Evolutionary conservation across 2,329 filamentous ascomycete species (phyloP).

Genomic region (Fusarium transvaalense): DNA sequence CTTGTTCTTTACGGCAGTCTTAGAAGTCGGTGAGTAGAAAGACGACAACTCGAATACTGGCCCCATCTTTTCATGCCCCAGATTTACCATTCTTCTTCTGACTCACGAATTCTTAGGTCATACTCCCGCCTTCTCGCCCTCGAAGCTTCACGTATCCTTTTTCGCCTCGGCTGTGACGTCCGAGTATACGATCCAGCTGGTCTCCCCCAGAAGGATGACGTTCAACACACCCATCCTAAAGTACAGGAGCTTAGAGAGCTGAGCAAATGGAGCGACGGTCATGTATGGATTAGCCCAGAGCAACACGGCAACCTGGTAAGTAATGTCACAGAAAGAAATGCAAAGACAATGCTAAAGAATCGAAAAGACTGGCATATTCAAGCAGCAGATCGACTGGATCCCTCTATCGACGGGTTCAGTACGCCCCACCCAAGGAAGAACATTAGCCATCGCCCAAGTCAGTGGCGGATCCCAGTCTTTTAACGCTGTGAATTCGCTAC

Average conservation of each 20-base stretch:
- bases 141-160: background rate
- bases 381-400: conserved; percentile 14
- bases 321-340: fast-evolving
- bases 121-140: background rate
- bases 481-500: fast-evolving
- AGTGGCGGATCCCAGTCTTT: background rate
- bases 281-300: background rate
- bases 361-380: conserved; percentile 1
- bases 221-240: background rate
- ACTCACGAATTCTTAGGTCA: background rate
- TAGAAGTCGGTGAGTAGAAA: background rate
- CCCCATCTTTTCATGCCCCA: background rate
- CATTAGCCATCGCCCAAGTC: background rate
- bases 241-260: background rate
- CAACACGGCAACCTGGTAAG: conserved; percentile 4
- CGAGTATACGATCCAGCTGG: background rate
- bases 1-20: conserved; percentile 10
- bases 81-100: too few species aligned
- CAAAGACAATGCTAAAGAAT: fast-evolving
- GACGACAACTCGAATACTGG: too few species aligned
- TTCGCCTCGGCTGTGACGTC: background rate
- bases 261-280: background rate
- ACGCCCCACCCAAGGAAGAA: background rate
- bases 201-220: conserved; percentile 2
- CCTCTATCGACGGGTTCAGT: conserved; percentile 5